A percentile compares a stretch with the other conserved stretches of the same genome.
Conservation (phyloP, 352 stramenopile genomes). For the Phytophthora macrochlamydospora region DNA sequence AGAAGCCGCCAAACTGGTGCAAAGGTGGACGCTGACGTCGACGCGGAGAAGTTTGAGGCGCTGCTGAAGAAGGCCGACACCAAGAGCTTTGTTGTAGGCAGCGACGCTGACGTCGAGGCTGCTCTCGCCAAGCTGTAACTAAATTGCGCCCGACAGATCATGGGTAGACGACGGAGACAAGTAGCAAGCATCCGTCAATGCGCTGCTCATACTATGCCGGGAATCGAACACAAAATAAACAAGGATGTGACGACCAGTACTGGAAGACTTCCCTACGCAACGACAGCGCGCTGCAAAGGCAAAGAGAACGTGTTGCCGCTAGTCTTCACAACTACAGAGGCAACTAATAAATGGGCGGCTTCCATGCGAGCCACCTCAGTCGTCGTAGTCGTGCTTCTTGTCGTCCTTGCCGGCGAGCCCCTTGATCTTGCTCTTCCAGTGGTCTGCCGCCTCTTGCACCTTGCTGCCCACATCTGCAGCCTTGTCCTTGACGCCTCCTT, state of each 20-base stretch:
- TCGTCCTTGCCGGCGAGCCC: conserved; percentile 30
- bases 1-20: conserved; percentile 53
- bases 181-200: conserved; percentile 33
- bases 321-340: no score
- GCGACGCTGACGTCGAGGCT: conserved; percentile 59
- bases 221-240: conserved; percentile 21
- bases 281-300: no score
- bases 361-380: not conserved
- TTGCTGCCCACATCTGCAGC: conserved; percentile 41
- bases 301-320: no score
- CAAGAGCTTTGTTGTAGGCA: conserved; percentile 71
- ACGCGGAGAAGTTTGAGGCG: conserved; percentile 69
- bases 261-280: no score
- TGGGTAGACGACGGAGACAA: conserved; percentile 18
- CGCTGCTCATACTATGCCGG: conserved; percentile 37
- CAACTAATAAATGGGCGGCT: no score
- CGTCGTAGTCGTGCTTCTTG: not conserved
- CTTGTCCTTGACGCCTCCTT: conserved; percentile 31
- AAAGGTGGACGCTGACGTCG: conserved; percentile 50
- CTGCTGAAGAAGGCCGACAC: conserved; percentile 65
- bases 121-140: conserved; percentile 70
- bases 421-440: conserved; percentile 38
- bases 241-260: no score
- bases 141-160: conserved; percentile 17
- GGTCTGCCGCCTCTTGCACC: conserved; percentile 43